These are phyloP conservation scores for Ustilago xerochloae DNA, from an alignment of 1,284 basidiomycete species.

Conservation along the genomic window DNA sequence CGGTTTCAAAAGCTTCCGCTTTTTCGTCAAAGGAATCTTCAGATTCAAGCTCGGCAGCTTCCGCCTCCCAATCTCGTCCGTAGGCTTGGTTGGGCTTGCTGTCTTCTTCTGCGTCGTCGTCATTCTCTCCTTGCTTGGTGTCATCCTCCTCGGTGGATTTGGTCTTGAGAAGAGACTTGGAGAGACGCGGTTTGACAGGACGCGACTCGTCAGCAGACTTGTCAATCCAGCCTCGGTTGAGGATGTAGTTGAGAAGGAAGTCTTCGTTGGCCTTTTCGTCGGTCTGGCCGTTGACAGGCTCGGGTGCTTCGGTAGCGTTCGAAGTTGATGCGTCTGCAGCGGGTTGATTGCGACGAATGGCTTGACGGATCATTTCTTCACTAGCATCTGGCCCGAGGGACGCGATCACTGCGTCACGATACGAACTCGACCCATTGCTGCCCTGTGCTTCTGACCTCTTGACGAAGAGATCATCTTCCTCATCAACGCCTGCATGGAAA, in stretches of 20 bases:
- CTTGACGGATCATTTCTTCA: conserved; percentile 50
- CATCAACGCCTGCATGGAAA: conserved; percentile 73
- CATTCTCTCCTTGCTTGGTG: conserved; percentile 4
- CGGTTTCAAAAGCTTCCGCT: conserved; percentile 66
- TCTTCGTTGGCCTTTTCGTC: conserved; percentile 75
- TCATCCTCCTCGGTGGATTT: conserved; percentile 19
- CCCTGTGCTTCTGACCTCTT: conserved; percentile 80
- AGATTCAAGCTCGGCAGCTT: conserved; percentile 65
- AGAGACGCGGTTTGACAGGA: conserved; percentile 38
- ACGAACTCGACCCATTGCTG: conserved; percentile 78
- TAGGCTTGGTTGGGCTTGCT: conserved; percentile 11
- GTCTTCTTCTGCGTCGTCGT: background rate
- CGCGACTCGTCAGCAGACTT: conserved; percentile 35
- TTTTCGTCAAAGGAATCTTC: conserved; percentile 64
- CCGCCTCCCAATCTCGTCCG: conserved; percentile 64
- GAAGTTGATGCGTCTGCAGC: conserved; percentile 40
- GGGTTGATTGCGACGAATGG: conserved; percentile 35
- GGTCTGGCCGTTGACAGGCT: conserved; percentile 53
- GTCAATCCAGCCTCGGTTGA: conserved; percentile 67
- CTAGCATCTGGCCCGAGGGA: conserved; percentile 82
- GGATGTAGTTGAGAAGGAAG: conserved; percentile 77
- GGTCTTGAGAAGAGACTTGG: conserved; percentile 27
- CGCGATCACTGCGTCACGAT: conserved; percentile 80
- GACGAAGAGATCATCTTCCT: conserved; percentile 73
- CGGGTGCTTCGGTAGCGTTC: conserved; percentile 10